phyloP scores from a whole-genome alignment of 768 basidiomycete species.

The Leccinum ochraceum region DNA sequence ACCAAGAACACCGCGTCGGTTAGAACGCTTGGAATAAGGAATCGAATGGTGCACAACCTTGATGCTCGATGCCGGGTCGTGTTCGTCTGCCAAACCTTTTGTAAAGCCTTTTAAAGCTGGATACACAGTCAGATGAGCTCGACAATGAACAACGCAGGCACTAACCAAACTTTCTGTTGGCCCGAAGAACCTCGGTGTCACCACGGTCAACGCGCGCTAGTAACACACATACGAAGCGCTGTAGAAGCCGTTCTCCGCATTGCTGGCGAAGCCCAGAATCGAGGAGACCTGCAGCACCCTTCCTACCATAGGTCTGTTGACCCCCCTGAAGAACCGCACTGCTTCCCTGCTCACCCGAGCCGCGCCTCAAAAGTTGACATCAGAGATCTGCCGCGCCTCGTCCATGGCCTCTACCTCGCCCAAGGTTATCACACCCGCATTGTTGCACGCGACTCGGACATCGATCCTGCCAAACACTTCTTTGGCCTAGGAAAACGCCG shows the following conservation, averaged over 20 bases:
- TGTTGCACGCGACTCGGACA: constrained; percentile 36
- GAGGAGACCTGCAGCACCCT: constrained; percentile 40
- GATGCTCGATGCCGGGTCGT: not conserved
- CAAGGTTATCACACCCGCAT: constrained; percentile 30
- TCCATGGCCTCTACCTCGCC: constrained; percentile 39
- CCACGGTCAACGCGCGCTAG: no score
- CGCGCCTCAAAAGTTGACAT: constrained; percentile 40
- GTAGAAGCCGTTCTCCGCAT: constrained; percentile 17
- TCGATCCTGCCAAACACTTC: constrained; percentile 36
- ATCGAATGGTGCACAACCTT: not conserved
- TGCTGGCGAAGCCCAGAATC: constrained; percentile 28
- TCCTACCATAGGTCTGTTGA: constrained; percentile 40
- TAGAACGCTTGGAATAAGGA: not conserved
- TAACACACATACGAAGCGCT: constrained; percentile 25
- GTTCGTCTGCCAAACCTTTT: constrained; percentile 11
- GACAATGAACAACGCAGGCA: no score
- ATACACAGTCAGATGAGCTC: constrained; percentile 1
- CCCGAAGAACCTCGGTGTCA: not conserved
- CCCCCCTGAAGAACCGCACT: constrained; percentile 37
- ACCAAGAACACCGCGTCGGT: constrained; percentile 50
- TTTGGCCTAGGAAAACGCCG: constrained; percentile 30
- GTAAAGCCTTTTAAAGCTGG: constrained; percentile 20
- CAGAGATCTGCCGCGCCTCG: constrained; percentile 36
- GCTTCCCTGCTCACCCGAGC: constrained; percentile 33
- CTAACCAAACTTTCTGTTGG: constrained; percentile 20